Base-by-base conservation (phyloP, 805 yeast species). In the Zygotorulaspora florentina region DNA sequence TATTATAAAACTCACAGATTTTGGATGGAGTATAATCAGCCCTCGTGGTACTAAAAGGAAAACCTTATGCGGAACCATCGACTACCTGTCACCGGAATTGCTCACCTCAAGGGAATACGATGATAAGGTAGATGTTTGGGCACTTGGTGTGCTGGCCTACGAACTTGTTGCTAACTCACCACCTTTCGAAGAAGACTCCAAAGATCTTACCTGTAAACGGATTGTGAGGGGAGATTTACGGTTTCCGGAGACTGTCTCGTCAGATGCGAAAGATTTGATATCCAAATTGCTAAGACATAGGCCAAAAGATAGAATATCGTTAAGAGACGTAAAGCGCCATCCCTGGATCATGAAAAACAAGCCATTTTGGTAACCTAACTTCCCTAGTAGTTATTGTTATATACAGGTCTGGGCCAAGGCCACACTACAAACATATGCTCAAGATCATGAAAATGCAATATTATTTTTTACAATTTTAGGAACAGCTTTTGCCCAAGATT, bases 61-160 rank as follows among this genome's bases (percentile, higher is more conserved):
- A 12, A 91, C 98, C 0, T 77, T 93, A 70, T 93, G 98, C 66
- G 98, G 99, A 0, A 93, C 99, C 0, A 70, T 91, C 34, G 98
- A 93, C 66, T 91, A 91, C 57, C 67, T 93, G 12, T 95, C 98
- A 0, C 99, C 99, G 7, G 99, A 91, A 67, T 83, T 93, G 85
- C 87, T 91, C 6, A 93, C 85, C 50, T 81, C 86, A 1, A 81
- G 77, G 55, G 85, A 81, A 9, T 93, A 91, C 57, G 91, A 85
- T 55, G 75, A 74, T 43, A 74, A 74, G 42, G 96, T 88, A 0
- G 99, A 91, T 62, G 76, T 85, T 2, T 91, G 99, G 99, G 87
- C 97, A 1, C 69, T 91, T 43, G 99, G 99, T 0, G 81, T 91
- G 2, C 65, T 91, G 30, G 75, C 89, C 51, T 91, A 84, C 59